Evolutionary conservation across 345 rosid species (phyloP).

Genomic region (Eutrema yunnanense): DNA sequence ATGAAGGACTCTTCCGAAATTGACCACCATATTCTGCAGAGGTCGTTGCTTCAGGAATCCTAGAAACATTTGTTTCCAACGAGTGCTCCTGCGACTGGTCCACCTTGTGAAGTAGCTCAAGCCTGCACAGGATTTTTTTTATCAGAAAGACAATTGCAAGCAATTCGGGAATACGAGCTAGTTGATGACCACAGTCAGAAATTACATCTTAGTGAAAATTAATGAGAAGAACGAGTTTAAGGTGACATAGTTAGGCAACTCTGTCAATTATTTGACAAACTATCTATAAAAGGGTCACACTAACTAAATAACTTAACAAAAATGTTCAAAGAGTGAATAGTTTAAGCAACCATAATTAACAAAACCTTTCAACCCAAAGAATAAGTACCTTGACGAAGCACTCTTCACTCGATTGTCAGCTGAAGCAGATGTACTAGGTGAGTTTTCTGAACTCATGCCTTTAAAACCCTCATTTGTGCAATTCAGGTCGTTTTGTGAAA

Average conservation of each 20-base stretch:
- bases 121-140: slow-evolving; percentile 36
- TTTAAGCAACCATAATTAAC: not conserved
- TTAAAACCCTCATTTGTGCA: slow-evolving; percentile 34
- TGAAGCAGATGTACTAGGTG: slow-evolving; percentile 36
- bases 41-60: not conserved
- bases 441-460: slow-evolving; percentile 36
- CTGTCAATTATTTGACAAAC: not conserved
- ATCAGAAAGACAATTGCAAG: not conserved
- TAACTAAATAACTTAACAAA: slow-evolving; percentile 9
- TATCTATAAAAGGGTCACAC: not conserved
- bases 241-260: not conserved
- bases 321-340: not conserved
- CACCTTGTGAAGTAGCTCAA: slow-evolving; percentile 88
- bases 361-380: not conserved
- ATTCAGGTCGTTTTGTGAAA: slow-evolving; percentile 38
- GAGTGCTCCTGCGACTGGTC: slow-evolving; percentile 51
- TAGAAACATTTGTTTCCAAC: slow-evolving; percentile 31
- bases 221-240: not conserved
- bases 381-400: slow-evolving; percentile 50
- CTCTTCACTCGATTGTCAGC: slow-evolving; percentile 37
- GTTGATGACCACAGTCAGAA: not conserved
- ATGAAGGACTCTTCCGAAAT: slow-evolving; percentile 42
- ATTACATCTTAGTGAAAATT: not conserved
- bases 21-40: slow-evolving; percentile 54
- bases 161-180: not conserved